These are phyloP conservation scores for Barnettozyma sp. DNA, from an alignment of 805 yeast species.

Conservation along the genomic window DNA sequence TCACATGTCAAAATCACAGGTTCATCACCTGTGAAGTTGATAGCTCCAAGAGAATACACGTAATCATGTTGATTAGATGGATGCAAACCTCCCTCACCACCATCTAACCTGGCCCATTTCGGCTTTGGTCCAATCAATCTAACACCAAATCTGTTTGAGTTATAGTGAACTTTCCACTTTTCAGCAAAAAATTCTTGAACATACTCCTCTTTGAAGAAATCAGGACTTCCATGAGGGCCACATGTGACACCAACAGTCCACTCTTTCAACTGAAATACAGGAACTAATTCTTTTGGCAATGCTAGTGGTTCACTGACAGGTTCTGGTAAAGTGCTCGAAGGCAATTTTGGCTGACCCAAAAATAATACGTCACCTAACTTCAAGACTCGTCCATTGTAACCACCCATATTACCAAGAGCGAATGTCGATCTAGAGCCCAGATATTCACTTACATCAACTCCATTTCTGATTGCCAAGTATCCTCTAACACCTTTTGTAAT, in stretches of 20 bases:
- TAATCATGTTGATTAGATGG: constrained; percentile 99
- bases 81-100: constrained; percentile 97
- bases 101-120: constrained; percentile 91
- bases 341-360: constrained; percentile 68
- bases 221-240: constrained; percentile 98
- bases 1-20: constrained; percentile 96
- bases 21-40: constrained; percentile 97
- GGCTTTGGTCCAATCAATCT: constrained; percentile 95
- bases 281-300: constrained; percentile 43
- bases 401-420: constrained; percentile 90
- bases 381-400: constrained; percentile 86
- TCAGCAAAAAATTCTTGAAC: constrained; percentile 66
- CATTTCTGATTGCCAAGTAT: constrained; percentile 85
- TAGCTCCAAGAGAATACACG: constrained; percentile 93
- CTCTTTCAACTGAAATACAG: constrained; percentile 25
- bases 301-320: constrained; percentile 60
- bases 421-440: constrained; percentile 95
- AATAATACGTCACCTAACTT: constrained; percentile 90
- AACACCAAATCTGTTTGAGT: constrained; percentile 95
- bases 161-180: constrained; percentile 93
- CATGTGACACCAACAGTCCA: constrained; percentile 93
- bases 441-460: constrained; percentile 90
- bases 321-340: constrained; percentile 62
- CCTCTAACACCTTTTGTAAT: constrained; percentile 79
- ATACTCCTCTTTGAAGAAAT: constrained; percentile 75